Evolutionary conservation across 768 basidiomycete genomes (phyloP).

Genomic region (Kwoniella dejecticola): DNA sequence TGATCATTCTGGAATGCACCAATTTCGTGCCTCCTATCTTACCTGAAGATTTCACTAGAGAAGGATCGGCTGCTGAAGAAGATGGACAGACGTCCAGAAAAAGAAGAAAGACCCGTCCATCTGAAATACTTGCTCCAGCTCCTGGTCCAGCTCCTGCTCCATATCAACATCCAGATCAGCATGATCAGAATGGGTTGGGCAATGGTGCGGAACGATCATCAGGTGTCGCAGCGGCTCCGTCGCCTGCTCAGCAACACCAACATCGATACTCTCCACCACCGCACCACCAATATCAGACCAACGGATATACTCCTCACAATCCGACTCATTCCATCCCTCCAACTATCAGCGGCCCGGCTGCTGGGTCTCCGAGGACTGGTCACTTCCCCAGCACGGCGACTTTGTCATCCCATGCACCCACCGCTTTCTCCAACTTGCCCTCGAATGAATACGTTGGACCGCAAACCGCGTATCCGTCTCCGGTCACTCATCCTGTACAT

Average conservation of each 20-base stretch:
- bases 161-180: no score
- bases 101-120: slow-evolving; percentile 15
- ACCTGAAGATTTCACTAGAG: slow-evolving; percentile 23
- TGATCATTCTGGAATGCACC: slow-evolving; percentile 29
- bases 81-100: slow-evolving; percentile 5
- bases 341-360: no score
- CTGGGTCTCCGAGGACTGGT: no score
- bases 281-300: no score
- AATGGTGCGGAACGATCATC: background rate
- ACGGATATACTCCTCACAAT: no score
- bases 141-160: background rate
- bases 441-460: background rate
- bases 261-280: no score
- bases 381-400: background rate
- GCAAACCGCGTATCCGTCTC: slow-evolving; percentile 3
- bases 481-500: slow-evolving; percentile 1
- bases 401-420: background rate
- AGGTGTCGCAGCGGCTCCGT: no score
- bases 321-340: no score
- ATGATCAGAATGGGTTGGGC: background rate
- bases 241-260: no score
- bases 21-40: slow-evolving; percentile 32
- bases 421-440: background rate
- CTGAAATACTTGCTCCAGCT: background rate
- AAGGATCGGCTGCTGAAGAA: background rate